Evolutionary conservation across 768 basidiomycete genomes (phyloP), one percentile per base, ranked within the genome.

Genomic region (Lenzites betulinus): DNA sequence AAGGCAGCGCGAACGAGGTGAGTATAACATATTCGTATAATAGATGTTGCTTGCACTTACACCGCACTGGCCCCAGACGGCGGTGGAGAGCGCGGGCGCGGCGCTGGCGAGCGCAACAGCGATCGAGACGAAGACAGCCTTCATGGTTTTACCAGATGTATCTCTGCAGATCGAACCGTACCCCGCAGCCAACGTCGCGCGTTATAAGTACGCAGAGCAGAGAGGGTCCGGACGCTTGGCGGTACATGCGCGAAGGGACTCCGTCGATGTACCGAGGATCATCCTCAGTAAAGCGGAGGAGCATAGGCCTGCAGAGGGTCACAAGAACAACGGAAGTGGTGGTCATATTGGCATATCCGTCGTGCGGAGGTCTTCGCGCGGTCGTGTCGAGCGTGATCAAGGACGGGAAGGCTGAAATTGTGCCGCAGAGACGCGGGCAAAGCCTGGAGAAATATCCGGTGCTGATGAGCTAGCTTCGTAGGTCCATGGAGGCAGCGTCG

Each of bases 31-130:
- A 4, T n/a, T 7, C 20, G 2, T 4, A 5, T 8, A 30, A 8
- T 26, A 9, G 1, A 35, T 23, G 12, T 41, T 39, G 5, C 28
- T 47, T 57, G 15, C 15, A 62, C 69, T 44, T 33, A 66, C 63
- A 36, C 81, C 82, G 69, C 82, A 84, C 69, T 84, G 82, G 6
- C 81, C 81, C 69, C 74, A 84, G 58, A 79, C 76, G 30, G 78
- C 64, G 41, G 79, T 77, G 6, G 67, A 64, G 23, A 69, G 50
- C 4, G 59, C 65, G 16, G 68, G 67, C 3, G 67, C 41, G 52
- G 66, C 69, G 41, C 68, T 61, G 1, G 64, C 63, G 26, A 71
- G 64, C 48, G 68, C 62, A 23, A 66, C 54, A 39, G 66, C 67
- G 30, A 67, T 44, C 9, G 68, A 67, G 18, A 71, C 52, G 41